phyloP scores from a whole-genome alignment of 495 filamentous ascomycete genomes.

The Trichoderma asperelloides region DNA sequence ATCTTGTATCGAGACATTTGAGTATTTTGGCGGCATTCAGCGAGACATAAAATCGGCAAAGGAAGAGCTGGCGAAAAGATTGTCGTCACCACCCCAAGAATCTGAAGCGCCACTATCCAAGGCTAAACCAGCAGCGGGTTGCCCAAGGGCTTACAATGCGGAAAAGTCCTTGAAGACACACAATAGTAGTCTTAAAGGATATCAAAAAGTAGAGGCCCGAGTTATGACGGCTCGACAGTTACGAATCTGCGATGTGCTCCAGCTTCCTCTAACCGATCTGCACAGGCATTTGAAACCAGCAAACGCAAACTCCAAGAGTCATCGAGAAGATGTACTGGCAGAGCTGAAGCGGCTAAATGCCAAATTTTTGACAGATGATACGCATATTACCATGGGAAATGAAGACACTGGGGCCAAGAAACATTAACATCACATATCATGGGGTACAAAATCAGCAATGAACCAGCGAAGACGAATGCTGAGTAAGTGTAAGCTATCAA shows the following conservation, averaged over 20 bases:
- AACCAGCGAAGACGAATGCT: neutral
- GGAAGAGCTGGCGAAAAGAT: no score
- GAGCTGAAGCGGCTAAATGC: neutral
- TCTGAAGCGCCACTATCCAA: neutral
- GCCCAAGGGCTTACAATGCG: neutral
- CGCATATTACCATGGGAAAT: neutral
- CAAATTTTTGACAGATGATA: neutral
- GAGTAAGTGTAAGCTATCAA: neutral
- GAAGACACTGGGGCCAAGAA: neutral
- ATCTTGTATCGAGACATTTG: neutral
- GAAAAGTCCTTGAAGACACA: neutral
- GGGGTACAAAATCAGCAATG: neutral
- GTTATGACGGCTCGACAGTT: neutral
- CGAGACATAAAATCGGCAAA: neutral
- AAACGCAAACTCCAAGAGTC: neutral
- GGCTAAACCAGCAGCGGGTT: neutral
- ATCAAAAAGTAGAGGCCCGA: neutral
- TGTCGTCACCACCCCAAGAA: neutral
- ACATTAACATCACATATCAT: neutral
- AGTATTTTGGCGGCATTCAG: neutral
- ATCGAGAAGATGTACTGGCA: neutral
- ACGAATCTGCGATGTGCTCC: neutral
- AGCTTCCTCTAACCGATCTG: neutral
- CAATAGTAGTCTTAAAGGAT: neutral
- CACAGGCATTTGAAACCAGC: neutral